These are phyloP conservation scores for Apiotrichum sp. DNA, from an alignment of 1,284 basidiomycete genomes.

Conservation along the genomic window DNA sequence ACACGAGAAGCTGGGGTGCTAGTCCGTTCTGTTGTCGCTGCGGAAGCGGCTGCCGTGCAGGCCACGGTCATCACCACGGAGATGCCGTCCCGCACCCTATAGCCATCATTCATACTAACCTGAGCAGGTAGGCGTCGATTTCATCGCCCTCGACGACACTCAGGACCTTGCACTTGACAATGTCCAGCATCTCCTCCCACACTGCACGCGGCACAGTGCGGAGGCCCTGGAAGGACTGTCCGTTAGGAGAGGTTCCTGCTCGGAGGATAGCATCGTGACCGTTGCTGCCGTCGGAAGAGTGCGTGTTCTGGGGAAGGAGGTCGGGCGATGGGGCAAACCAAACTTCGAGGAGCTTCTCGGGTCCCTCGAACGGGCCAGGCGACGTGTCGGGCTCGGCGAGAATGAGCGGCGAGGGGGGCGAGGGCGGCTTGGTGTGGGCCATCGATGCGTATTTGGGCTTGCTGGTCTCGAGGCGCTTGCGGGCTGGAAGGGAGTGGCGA, in stretches of 20 bases:
- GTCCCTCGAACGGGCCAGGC: slow-evolving; percentile 50
- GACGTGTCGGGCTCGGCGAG: slow-evolving; percentile 25
- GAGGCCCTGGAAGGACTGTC: slow-evolving; percentile 16
- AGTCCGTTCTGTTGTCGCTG: not conserved
- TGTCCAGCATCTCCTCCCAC: slow-evolving; percentile 97
- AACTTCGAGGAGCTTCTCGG: slow-evolving; percentile 95
- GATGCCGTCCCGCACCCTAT: not conserved
- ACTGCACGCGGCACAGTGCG: slow-evolving; percentile 65
- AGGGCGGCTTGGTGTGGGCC: slow-evolving; percentile 13
- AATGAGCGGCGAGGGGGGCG: slow-evolving; percentile 18
- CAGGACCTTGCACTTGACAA: slow-evolving; percentile 95
- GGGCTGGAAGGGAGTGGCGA: not conserved
- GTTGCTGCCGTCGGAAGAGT: not conserved
- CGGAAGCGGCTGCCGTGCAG: too few species aligned
- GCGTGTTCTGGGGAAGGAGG: not conserved
- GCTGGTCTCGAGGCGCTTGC: not conserved
- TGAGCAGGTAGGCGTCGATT: slow-evolving; percentile 91
- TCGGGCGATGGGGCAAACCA: slow-evolving; percentile 85
- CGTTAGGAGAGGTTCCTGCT: slow-evolving; percentile 8
- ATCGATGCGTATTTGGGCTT: slow-evolving; percentile 6
- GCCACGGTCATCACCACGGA: too few species aligned
- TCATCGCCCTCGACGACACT: slow-evolving; percentile 80
- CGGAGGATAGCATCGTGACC: slow-evolving; percentile 3
- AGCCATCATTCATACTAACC: slow-evolving; percentile 53
- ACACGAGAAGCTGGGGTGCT: too few species aligned